Conservation (phyloP, 306 rosid genomes). For the Parietaria judaica region DNA sequence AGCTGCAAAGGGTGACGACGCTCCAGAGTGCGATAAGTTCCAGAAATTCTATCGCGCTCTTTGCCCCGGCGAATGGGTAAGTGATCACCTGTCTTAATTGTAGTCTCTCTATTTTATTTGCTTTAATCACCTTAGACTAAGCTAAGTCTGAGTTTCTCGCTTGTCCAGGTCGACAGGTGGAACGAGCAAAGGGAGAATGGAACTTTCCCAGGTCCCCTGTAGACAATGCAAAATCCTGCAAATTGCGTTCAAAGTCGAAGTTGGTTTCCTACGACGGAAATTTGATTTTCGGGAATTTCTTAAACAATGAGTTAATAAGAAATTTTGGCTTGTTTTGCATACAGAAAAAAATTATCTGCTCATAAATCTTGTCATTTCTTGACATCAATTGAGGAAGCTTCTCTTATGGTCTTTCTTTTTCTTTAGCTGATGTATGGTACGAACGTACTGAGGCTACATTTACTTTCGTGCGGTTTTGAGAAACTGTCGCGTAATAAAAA, state of each 20-base stretch:
- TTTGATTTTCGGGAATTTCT: constrained; percentile 35
- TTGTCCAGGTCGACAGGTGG: constrained; percentile 78
- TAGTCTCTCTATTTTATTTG: background rate
- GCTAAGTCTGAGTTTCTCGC: constrained; percentile 5
- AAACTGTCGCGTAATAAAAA: no score
- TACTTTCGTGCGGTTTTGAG: background rate
- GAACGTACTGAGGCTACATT: background rate
- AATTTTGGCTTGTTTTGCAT: constrained; percentile 42
- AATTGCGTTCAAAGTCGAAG: constrained; percentile 19
- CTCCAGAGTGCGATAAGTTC: constrained; percentile 84
- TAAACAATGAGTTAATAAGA: constrained; percentile 57
- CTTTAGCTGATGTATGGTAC: background rate
- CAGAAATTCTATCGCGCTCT: constrained; percentile 82
- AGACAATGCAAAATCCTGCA: constrained; percentile 12
- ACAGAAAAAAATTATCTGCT: constrained; percentile 23
- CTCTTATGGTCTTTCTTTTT: background rate
- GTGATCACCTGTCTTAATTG: constrained; percentile 24
- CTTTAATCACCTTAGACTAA: background rate
- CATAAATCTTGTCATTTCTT: constrained; percentile 16
- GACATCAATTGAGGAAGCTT: background rate
- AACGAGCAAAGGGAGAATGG: constrained; percentile 97
- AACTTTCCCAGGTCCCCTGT: constrained; percentile 95
- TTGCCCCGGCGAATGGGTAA: constrained; percentile 99
- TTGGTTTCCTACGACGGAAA: constrained; percentile 29
- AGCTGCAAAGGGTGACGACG: constrained; percentile 87